Percentiles rank a stretch among this genome's conserved stretches.
phyloP scores from a whole-genome alignment of 140 eudicot species.

The Anethum foeniculum region DNA sequence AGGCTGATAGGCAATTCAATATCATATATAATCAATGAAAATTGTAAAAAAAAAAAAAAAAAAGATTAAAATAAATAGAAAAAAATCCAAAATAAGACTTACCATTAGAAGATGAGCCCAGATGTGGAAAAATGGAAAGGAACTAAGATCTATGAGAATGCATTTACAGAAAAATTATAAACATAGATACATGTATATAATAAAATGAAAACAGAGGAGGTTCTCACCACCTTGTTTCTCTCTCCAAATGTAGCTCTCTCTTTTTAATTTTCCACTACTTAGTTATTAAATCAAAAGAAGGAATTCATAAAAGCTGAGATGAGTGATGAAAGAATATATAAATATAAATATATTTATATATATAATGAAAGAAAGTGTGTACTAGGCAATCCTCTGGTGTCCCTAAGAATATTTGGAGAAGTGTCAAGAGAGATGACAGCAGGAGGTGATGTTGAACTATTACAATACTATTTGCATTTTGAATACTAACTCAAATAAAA shows the following conservation, averaged over 20 bases:
- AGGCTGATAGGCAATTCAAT: slow-evolving; percentile 11
- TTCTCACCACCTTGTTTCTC: neutral
- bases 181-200: neutral
- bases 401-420: slow-evolving; percentile 46
- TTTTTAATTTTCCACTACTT: slow-evolving; percentile 29
- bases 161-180: slow-evolving; percentile 24
- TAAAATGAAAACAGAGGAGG: slow-evolving; percentile 33
- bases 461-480: neutral
- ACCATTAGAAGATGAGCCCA: slow-evolving; percentile 47
- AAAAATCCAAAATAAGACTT: slow-evolving; percentile 16
- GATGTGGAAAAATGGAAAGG: slow-evolving; percentile 30
- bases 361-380: slow-evolving; percentile 18
- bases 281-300: slow-evolving; percentile 38
- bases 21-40: slow-evolving; percentile 13
- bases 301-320: slow-evolving; percentile 25
- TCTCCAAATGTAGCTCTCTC: neutral
- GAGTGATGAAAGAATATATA: slow-evolving; percentile 26
- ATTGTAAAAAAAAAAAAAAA: neutral
- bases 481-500: neutral
- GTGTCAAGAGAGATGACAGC: slow-evolving; percentile 43
- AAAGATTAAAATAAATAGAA: neutral
- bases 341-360: slow-evolving; percentile 10
- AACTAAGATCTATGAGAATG: slow-evolving; percentile 55
- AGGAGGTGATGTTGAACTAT: slow-evolving; percentile 1
- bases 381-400: slow-evolving; percentile 60